Base-by-base conservation (phyloP, 192 early-diverging fungal species). In the Coemansia sp. region DNA sequence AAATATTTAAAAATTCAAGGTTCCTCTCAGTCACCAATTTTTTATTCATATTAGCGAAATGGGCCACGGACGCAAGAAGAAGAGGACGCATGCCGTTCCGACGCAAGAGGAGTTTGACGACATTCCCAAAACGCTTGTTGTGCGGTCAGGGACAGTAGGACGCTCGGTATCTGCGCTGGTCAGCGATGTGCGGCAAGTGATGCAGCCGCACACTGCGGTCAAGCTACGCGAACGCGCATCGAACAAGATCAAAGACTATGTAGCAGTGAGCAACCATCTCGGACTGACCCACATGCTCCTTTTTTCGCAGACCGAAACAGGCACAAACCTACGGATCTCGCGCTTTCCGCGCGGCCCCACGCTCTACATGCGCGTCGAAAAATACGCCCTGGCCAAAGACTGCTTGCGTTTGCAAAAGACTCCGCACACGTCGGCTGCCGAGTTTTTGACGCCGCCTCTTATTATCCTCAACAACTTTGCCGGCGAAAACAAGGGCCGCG, bases 201-300 rank as follows among this genome's bases (percentile, higher is more conserved):
- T 99, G 90, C 92, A 97, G 79, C 97, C 97, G 12, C 89, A 97
- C 78, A 99, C 97, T 18, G 97, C 97, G 3, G 76, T 81, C 11
- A 88, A 88, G 57, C 85, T 99, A 44, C 85, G 82, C 79, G 96
- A 98, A 82, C 86, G 95, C 51, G 89, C 90, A 79, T 85, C 84
- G 59, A 97, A 98, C 82, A 88, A 90, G 73, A 75, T 98, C 54
- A 89, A 91, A 53, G 97, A 98, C 86, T 98, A 96, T 67, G 87
- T 97, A 9, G 71, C 83, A 17, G 87, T 98, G 8, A 91, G 94
- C 47, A 86, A 86, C 37, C 92, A 88, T 58, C 83, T 97, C 25
- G 86, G 87, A 25, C 90, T 97, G 4, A 88, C 93, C 6, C 96
- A 98, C 68, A 82, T 96, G 60, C 58, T 96, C 64, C 80, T 98